phyloP scores from a whole-genome alignment of 176 grass and related monocot species.

The Pontederia paniculata region DNA sequence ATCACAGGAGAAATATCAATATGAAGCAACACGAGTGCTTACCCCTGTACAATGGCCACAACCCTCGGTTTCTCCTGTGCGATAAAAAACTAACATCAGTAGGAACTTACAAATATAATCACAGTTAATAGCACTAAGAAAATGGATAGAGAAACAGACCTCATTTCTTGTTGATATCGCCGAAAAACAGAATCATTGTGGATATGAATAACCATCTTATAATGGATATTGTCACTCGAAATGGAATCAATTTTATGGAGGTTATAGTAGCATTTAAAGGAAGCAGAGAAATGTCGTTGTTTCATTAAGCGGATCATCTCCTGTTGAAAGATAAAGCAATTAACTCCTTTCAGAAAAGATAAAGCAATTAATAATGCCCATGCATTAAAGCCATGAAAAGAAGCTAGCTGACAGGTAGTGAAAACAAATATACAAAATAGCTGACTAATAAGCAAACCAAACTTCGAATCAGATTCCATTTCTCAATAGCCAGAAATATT shows the following conservation, averaged over 20 bases:
- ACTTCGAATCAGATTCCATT: too few species aligned
- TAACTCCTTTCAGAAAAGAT: constrained; percentile 15
- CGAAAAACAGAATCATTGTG: constrained; percentile 77
- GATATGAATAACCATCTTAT: constrained; percentile 97
- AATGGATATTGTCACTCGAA: constrained; percentile 61
- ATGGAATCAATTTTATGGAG: constrained; percentile 65
- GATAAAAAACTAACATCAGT: background rate
- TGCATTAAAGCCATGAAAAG: too few species aligned
- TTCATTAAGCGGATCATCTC: constrained; percentile 87
- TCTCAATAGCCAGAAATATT: too few species aligned
- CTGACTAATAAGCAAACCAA: too few species aligned
- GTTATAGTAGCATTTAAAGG: constrained; percentile 90
- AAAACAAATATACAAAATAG: too few species aligned
- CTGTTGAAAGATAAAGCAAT: constrained; percentile 34
- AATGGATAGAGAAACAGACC: constrained; percentile 25
- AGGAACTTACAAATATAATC: background rate
- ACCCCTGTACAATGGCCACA: constrained; percentile 99
- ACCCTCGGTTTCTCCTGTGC: constrained; percentile 70
- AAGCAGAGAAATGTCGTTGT: constrained; percentile 51
- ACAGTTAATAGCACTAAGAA: constrained; percentile 2
- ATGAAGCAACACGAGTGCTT: constrained; percentile 17
- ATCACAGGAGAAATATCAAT: constrained; percentile 1
- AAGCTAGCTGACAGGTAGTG: too few species aligned
- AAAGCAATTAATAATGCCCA: constrained; percentile 5
- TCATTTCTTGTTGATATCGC: constrained; percentile 94